Conservation (phyloP, 2,329 filamentous ascomycete genomes). For the Pseudogymnoascus verrucosus region DNA sequence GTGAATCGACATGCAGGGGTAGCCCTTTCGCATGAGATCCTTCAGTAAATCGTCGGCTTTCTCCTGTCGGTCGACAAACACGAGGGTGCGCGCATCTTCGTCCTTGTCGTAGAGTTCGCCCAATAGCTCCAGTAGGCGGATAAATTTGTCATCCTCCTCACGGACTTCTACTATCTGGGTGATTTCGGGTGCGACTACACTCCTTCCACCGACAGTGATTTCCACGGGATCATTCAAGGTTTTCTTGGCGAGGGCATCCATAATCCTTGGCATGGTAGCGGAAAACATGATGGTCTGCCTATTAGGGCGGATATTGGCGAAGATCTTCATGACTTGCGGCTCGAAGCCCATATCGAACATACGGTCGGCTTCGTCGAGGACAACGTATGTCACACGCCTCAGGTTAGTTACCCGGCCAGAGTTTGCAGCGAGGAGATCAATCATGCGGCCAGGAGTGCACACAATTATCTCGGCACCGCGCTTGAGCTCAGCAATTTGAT, state of each 20-base stretch:
- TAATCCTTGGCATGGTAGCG: constrained; percentile 88
- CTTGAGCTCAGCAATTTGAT: constrained; percentile 95
- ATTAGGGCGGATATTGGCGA: constrained; percentile 84
- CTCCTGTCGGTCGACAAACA: constrained; percentile 90
- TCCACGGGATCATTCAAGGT: constrained; percentile 78
- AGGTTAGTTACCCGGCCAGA: constrained; percentile 91
- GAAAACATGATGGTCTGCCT: constrained; percentile 94
- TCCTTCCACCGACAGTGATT: constrained; percentile 84
- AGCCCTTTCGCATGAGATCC: constrained; percentile 74
- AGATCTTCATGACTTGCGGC: constrained; percentile 94
- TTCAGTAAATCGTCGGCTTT: constrained; percentile 74
- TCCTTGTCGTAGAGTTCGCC: constrained; percentile 80
- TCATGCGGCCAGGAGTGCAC: constrained; percentile 89
- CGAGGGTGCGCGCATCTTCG: constrained; percentile 80
- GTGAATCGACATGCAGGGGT: constrained; percentile 88
- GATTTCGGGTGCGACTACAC: constrained; percentile 82
- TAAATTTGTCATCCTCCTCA: constrained; percentile 74
- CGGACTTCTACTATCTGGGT: constrained; percentile 87
- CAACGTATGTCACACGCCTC: constrained; percentile 81
- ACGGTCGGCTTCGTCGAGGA: constrained; percentile 92
- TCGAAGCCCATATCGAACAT: constrained; percentile 99
- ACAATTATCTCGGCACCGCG: constrained; percentile 92
- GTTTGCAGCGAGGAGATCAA: constrained; percentile 89
- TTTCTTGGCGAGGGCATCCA: constrained; percentile 85
- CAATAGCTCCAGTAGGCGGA: constrained; percentile 74